A percentile compares a stretch with the other conserved stretches of the same genome.
Conservation (phyloP, 2,329 filamentous ascomycete genomes). For the Rhynchosporium agropyri region DNA sequence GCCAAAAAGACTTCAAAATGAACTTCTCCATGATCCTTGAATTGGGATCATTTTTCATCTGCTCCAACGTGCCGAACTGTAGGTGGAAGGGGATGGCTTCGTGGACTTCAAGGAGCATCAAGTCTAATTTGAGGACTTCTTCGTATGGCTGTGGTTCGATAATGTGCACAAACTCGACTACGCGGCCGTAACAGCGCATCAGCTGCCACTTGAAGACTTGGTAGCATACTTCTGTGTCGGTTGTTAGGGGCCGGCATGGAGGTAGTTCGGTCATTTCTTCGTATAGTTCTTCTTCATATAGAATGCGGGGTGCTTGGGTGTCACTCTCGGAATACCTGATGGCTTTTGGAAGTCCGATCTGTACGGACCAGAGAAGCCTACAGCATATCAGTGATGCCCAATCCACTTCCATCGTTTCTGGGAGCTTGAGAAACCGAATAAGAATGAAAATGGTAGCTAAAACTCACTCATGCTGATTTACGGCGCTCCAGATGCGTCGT, state of each 20-base stretch:
- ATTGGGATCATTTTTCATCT: slow-evolving; percentile 52
- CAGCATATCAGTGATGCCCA: not conserved
- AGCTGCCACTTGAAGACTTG: slow-evolving; percentile 54
- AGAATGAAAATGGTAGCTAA: not conserved
- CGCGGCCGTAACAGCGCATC: slow-evolving; percentile 52
- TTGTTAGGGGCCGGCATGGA: slow-evolving; percentile 55
- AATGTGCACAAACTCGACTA: slow-evolving; percentile 54
- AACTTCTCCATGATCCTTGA: slow-evolving; percentile 54
- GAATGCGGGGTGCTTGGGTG: slow-evolving; percentile 61
- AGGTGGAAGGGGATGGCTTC: slow-evolving; percentile 51
- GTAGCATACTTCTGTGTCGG: slow-evolving; percentile 61
- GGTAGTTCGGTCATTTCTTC: slow-evolving; percentile 59
- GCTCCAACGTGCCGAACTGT: slow-evolving; percentile 51
- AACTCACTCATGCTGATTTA: slow-evolving; percentile 56
- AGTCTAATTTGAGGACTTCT: slow-evolving; percentile 54
- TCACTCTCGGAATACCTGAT: slow-evolving; percentile 65
- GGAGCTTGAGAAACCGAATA: not conserved
- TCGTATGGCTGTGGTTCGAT: slow-evolving; percentile 52
- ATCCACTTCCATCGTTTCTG: not conserved
- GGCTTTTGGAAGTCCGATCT: slow-evolving; percentile 68
- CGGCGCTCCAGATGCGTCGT: slow-evolving; percentile 58
- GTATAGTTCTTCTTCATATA: slow-evolving; percentile 67
- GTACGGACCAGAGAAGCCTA: slow-evolving; percentile 61
- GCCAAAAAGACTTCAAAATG: slow-evolving; percentile 54
- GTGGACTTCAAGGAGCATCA: slow-evolving; percentile 50